phyloP scores from a whole-genome alignment of 2,329 filamentous ascomycete species.

The Coniochaeta pulveracea region DNA sequence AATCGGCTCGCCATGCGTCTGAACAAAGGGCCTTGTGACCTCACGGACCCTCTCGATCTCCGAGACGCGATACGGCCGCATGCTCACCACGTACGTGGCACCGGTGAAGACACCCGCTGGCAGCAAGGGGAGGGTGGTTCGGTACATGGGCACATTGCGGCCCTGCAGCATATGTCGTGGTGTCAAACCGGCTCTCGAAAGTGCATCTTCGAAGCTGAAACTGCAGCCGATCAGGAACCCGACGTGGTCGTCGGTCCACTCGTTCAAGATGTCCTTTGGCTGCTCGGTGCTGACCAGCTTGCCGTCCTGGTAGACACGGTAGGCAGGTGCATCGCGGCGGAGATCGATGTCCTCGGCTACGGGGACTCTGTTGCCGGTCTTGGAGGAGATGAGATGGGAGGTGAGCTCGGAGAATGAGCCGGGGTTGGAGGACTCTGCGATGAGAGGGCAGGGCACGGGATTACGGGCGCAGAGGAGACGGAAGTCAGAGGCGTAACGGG shows the following conservation, averaged over 20 bases:
- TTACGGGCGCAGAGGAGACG: constrained; percentile 47
- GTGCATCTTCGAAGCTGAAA: constrained; percentile 50
- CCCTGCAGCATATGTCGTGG: constrained; percentile 35
- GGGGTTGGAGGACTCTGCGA: constrained; percentile 35
- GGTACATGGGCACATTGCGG: constrained; percentile 51
- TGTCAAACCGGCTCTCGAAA: constrained; percentile 34
- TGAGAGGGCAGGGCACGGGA: constrained; percentile 49
- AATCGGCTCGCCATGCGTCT: constrained; percentile 53
- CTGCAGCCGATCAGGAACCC: constrained; percentile 54
- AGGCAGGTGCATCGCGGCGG: constrained; percentile 44
- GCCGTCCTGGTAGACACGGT: constrained; percentile 44
- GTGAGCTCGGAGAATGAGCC: constrained; percentile 23
- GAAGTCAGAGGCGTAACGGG: constrained; percentile 45
- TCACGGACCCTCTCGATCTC: constrained; percentile 40
- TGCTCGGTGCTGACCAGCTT: constrained; percentile 20
- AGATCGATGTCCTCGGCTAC: constrained; percentile 38
- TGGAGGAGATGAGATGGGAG: constrained; percentile 20
- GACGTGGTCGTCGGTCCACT: constrained; percentile 48
- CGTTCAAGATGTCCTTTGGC: constrained; percentile 28
- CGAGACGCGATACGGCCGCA: constrained; percentile 42
- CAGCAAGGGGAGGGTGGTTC: constrained; percentile 41
- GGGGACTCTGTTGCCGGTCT: constrained; percentile 5
- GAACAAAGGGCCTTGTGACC: constrained; percentile 41
- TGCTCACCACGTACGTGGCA: constrained; percentile 47
- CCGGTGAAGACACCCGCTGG: constrained; percentile 46